phyloP scores from a whole-genome alignment of 768 basidiomycete genomes.

The Xerocomellus chrysenteron region DNA sequence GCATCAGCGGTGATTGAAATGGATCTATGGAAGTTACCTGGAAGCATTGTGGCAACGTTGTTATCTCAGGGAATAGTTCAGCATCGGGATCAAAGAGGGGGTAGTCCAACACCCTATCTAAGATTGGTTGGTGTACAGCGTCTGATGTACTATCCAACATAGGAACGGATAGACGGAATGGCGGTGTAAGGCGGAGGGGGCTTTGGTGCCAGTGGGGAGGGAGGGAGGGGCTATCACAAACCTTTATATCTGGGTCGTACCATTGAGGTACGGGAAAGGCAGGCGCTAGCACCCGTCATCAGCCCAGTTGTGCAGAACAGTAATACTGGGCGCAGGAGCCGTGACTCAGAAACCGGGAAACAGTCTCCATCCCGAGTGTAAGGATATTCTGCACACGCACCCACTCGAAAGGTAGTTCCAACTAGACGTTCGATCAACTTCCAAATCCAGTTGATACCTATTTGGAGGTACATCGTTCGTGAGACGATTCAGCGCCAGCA shows the following conservation, averaged over 20 bases:
- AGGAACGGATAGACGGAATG: not conserved
- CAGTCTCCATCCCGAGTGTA: not conserved
- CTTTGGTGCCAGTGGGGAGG: no score
- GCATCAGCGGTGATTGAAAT: not conserved
- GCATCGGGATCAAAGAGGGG: not conserved
- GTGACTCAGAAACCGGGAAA: not conserved
- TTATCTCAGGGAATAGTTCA: not conserved
- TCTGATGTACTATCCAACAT: not conserved
- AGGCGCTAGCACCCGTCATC: not conserved
- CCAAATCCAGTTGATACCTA: not conserved
- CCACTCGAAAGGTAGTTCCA: not conserved
- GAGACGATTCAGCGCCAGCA: not conserved
- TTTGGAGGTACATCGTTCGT: not conserved
- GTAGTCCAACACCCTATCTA: not conserved
- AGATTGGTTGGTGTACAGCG: not conserved
- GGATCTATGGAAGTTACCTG: not conserved
- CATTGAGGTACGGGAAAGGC: not conserved
- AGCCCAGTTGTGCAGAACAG: not conserved
- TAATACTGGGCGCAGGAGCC: not conserved
- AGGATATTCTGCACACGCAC: not conserved
- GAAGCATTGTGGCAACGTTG: not conserved
- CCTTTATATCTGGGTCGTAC: slow-evolving; percentile 3
- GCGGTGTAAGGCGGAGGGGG: not conserved
- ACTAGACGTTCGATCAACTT: not conserved
- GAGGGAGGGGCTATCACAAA: not conserved